Percentiles rank a stretch among this genome's conserved stretches.
Conservation (phyloP, 352 stramenopile species). For the Phytophthora tubulina region DNA sequence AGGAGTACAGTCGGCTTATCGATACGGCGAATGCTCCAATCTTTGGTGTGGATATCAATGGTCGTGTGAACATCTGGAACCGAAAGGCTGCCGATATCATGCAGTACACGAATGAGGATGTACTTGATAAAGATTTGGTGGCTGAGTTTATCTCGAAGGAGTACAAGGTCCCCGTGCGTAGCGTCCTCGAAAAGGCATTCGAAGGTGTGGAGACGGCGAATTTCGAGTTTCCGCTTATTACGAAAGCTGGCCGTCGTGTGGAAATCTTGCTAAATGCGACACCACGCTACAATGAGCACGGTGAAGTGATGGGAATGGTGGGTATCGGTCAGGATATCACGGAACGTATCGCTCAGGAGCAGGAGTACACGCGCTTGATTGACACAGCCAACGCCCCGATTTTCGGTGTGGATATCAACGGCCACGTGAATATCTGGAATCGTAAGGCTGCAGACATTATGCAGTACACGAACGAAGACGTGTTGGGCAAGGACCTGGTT, state of each 20-base stretch:
- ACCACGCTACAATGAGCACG: constrained; percentile 16
- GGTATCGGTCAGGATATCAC: constrained; percentile 62
- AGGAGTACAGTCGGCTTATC: too few relatives aligned
- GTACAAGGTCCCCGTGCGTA: constrained; percentile 43
- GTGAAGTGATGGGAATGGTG: constrained; percentile 18
- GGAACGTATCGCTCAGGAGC: constrained; percentile 65
- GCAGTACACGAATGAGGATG: constrained; percentile 53
- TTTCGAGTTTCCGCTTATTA: constrained; percentile 32
- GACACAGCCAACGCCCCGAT: constrained; percentile 70
- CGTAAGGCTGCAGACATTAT: constrained; percentile 62
- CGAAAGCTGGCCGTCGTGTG: neutral
- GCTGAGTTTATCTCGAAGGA: constrained; percentile 52
- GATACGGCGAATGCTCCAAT: neutral
- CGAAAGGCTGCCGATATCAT: constrained; percentile 44
- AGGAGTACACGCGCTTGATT: constrained; percentile 66
- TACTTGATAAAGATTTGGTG: constrained; percentile 56
- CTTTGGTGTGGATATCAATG: constrained; percentile 81
- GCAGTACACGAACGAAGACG: constrained; percentile 53
- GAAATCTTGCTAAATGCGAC: constrained; percentile 29
- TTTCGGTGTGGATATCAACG: constrained; percentile 70
- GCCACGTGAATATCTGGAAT: constrained; percentile 68
- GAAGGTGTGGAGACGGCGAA: constrained; percentile 52
- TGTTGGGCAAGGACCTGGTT: constrained; percentile 65
- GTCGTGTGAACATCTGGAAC: constrained; percentile 82
- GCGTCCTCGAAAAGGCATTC: constrained; percentile 52